Evolutionary conservation across 192 early-diverging fungal genomes (phyloP).

Genomic region (Piromyces sp.): DNA sequence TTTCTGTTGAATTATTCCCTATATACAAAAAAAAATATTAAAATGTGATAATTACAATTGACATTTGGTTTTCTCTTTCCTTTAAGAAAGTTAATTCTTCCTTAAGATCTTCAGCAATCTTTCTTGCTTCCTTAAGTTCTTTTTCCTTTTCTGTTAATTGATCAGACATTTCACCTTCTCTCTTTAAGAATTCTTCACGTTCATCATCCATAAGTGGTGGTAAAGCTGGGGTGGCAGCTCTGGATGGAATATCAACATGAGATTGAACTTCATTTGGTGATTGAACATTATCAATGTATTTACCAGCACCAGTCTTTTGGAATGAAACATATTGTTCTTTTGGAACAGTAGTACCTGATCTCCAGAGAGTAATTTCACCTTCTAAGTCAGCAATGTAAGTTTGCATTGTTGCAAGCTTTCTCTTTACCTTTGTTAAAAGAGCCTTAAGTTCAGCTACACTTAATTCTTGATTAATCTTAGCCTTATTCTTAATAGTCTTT

Average conservation of each 20-base stretch:
- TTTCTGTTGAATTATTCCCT: no score
- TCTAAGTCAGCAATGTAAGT: constrained; percentile 68
- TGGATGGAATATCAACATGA: constrained; percentile 19
- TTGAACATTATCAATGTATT: constrained; percentile 6
- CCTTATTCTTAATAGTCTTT: constrained; percentile 99
- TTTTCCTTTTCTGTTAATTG: constrained; percentile 81
- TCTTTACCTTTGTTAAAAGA: constrained; percentile 76
- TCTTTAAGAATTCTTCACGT: constrained; percentile 78
- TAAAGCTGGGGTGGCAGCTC: constrained; percentile 56
- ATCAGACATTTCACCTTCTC: constrained; percentile 92
- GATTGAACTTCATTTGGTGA: constrained; percentile 27
- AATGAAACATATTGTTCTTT: constrained; percentile 9
- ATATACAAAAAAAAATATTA: constrained; percentile 6
- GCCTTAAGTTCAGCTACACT: constrained; percentile 86
- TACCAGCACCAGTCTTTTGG: neutral
- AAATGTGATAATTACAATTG: neutral
- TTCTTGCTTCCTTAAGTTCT: constrained; percentile 46
- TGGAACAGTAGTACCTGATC: constrained; percentile 48
- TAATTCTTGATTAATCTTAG: constrained; percentile 95
- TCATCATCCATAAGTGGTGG: constrained; percentile 66
- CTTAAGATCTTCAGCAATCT: constrained; percentile 35
- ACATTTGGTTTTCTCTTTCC: constrained; percentile 27
- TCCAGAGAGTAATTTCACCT: constrained; percentile 80
- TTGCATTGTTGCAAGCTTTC: constrained; percentile 62
- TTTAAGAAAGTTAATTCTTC: constrained; percentile 59